A percentile compares a stretch with the other conserved stretches of the same genome.
phyloP scores from a whole-genome alignment of 306 rosid species.

The Bauhinia variegata region DNA sequence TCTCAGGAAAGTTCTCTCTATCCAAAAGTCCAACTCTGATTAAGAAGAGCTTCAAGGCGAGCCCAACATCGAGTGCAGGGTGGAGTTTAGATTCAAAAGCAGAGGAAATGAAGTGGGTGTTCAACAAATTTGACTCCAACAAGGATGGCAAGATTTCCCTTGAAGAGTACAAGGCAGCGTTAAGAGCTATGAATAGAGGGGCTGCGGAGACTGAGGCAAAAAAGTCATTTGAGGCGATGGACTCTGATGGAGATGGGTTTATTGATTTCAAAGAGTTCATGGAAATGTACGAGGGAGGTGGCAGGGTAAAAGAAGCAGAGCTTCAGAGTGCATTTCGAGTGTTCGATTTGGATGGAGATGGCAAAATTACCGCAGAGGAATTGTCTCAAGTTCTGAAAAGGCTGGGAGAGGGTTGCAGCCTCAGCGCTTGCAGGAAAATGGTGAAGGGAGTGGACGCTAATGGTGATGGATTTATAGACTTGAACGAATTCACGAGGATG shows the following conservation, averaged over 20 bases:
- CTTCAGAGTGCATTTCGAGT: conserved; percentile 64
- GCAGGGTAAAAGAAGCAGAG: conserved; percentile 45
- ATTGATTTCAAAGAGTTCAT: conserved; percentile 66
- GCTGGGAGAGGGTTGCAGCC: conserved; percentile 65
- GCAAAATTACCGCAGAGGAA: conserved; percentile 81
- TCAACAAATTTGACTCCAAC: conserved; percentile 72
- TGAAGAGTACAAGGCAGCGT: conserved; percentile 71
- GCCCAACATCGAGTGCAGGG: conserved; percentile 20
- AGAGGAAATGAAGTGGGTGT: conserved; percentile 73
- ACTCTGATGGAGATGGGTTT: conserved; percentile 73
- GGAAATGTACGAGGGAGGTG: conserved; percentile 55
- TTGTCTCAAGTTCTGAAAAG: conserved; percentile 56
- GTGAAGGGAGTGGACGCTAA: conserved; percentile 66
- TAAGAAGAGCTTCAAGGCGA: conserved; percentile 41
- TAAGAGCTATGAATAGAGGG: conserved; percentile 49
- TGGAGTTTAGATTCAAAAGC: conserved; percentile 40
- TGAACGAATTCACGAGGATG: conserved; percentile 70
- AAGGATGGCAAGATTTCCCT: conserved; percentile 67
- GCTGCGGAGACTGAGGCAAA: conserved; percentile 50
- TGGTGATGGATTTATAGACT: conserved; percentile 76
- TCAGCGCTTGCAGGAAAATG: conserved; percentile 64
- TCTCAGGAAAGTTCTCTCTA: conserved; percentile 37
- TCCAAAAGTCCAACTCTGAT: conserved; percentile 25
- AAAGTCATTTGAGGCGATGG: conserved; percentile 58
- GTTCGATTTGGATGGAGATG: conserved; percentile 80